Conservation (phyloP, 805 yeast genomes). For the Candida michaelii region DNA sequence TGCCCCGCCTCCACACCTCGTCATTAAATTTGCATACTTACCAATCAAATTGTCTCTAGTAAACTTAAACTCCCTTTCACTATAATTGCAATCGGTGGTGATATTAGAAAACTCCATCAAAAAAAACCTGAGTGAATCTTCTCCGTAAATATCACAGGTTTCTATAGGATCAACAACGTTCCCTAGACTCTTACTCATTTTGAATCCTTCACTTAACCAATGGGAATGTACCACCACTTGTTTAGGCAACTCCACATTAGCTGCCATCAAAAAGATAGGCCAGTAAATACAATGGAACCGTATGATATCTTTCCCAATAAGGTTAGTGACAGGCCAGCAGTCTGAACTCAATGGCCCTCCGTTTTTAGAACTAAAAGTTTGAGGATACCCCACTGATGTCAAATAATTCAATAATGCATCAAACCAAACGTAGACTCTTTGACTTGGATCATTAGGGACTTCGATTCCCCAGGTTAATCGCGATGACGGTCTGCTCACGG, state of each 20-base stretch:
- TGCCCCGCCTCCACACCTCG: conserved; percentile 69
- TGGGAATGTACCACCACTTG: conserved; percentile 89
- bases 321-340: conserved; percentile 72
- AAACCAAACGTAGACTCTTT: conserved; percentile 92
- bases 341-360: conserved; percentile 12
- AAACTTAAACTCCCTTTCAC: conserved; percentile 51
- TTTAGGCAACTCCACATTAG: conserved; percentile 65
- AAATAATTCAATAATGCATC: conserved; percentile 89
- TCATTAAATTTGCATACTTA: conserved; percentile 77
- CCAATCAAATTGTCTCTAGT: conserved; percentile 70
- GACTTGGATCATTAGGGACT: conserved; percentile 78
- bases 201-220: conserved; percentile 86
- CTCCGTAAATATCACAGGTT: conserved; percentile 61
- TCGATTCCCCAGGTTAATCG: conserved; percentile 87
- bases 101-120: conserved; percentile 73
- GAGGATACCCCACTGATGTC: conserved; percentile 62
- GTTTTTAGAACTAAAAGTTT: conserved; percentile 10
- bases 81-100: conserved; percentile 77
- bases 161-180: conserved; percentile 90
- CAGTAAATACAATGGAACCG: conserved; percentile 90
- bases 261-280: conserved; percentile 91
- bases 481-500: conserved; percentile 81
- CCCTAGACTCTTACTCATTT: conserved; percentile 92
- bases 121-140: conserved; percentile 74
- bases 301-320: conserved; percentile 89